phyloP scores from a whole-genome alignment of 1,139 yeast genomes.

The Sugiyamaella neomexicana region DNA sequence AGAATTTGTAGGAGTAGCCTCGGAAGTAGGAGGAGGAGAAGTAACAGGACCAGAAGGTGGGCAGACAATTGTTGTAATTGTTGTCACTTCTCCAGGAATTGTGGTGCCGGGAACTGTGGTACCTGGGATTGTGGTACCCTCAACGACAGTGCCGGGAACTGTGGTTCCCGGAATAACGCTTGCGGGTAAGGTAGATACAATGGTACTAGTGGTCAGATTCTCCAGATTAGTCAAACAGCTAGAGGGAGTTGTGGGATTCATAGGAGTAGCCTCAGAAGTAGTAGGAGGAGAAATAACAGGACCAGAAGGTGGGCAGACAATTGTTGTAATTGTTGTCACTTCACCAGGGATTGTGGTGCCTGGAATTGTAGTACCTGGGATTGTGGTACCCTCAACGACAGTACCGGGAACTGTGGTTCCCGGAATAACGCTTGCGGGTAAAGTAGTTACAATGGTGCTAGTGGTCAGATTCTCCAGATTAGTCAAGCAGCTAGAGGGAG shows the following conservation, averaged over 20 bases:
- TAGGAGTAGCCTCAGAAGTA: neutral
- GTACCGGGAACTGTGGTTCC: slow-evolving; percentile 26
- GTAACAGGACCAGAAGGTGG: neutral
- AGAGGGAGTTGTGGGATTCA: slow-evolving; percentile 21
- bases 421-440: slow-evolving; percentile 25
- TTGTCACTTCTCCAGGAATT: slow-evolving; percentile 11
- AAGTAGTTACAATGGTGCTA: slow-evolving; percentile 17
- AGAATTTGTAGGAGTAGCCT: neutral
- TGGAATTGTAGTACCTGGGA: slow-evolving; percentile 24
- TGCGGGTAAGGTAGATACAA: slow-evolving; percentile 18
- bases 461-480: neutral
- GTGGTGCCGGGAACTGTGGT: slow-evolving; percentile 20
- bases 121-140: slow-evolving; percentile 19
- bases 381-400: slow-evolving; percentile 14
- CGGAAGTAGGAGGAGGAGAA: neutral
- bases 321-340: slow-evolving; percentile 16
- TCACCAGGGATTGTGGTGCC: slow-evolving; percentile 11
- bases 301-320: neutral
- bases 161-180: slow-evolving; percentile 27
- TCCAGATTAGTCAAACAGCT: neutral
- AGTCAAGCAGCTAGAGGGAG: neutral
- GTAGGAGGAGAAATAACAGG: slow-evolving; percentile 2
- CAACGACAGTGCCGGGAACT: slow-evolving; percentile 25
- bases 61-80: slow-evolving; percentile 12
- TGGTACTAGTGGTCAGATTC: neutral